Conservation (phyloP, 2,329 filamentous ascomycete species). For the Chrysoporthe cubensis region DNA sequence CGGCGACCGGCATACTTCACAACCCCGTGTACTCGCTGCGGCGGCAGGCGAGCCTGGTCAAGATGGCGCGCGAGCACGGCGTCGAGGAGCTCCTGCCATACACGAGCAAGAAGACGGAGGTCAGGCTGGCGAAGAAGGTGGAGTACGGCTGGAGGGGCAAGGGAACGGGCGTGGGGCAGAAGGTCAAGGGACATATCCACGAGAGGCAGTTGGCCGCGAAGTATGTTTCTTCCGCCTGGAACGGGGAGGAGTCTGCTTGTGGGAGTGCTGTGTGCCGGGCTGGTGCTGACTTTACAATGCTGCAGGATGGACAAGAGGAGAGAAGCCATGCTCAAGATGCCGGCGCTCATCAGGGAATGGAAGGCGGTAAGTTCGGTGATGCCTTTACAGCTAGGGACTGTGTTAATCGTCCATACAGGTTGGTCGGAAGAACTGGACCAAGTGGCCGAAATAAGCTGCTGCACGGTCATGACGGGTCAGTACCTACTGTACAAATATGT, state of each 20-base stretch:
- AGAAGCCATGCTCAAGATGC: conserved; percentile 94
- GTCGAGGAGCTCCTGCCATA: conserved; percentile 81
- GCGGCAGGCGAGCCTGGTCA: conserved; percentile 87
- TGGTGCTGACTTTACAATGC: conserved; percentile 37
- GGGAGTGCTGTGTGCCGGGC: conserved; percentile 4
- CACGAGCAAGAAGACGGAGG: conserved; percentile 75
- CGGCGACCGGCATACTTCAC: conserved; percentile 79
- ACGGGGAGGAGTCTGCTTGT: not conserved
- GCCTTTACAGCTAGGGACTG: not conserved
- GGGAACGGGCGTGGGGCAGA: conserved; percentile 90
- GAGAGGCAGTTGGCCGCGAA: conserved; percentile 82
- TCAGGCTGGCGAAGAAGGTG: conserved; percentile 70
- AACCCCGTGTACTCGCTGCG: conserved; percentile 82
- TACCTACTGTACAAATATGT: conserved; percentile 17
- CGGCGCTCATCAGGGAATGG: conserved; percentile 87
- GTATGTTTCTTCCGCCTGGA: conserved; percentile 49
- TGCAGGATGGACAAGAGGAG: conserved; percentile 81
- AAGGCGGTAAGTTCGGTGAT: conserved; percentile 72
- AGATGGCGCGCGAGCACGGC: conserved; percentile 77
- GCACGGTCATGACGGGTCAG: not conserved
- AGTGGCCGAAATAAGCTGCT: conserved; percentile 57
- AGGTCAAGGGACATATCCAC: conserved; percentile 93
- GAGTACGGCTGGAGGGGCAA: conserved; percentile 84
- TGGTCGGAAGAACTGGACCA: conserved; percentile 60
- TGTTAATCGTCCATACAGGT: conserved; percentile 49